Evolutionary conservation across 768 basidiomycete species (phyloP).

Genomic region (Pleurotus djamor): DNA sequence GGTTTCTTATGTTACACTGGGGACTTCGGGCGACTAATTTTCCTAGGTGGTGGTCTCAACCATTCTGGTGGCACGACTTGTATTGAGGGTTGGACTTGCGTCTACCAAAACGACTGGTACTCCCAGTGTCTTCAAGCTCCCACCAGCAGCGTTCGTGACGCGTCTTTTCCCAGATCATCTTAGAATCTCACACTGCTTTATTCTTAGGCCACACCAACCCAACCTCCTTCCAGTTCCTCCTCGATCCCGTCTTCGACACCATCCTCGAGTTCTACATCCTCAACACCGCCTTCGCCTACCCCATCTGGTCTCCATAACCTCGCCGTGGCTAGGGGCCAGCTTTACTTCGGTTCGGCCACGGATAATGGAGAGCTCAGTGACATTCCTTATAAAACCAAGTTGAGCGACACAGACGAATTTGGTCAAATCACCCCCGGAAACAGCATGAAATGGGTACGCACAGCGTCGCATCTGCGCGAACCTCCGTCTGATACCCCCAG

Average conservation of each 20-base stretch:
- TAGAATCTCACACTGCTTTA: no score
- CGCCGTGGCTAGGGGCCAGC: neutral
- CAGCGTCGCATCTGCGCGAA: neutral
- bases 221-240: neutral
- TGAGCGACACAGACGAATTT: conserved; percentile 31
- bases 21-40: neutral
- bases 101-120: conserved; percentile 25
- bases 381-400: conserved; percentile 29
- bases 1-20: neutral
- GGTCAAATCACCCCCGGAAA: conserved; percentile 43
- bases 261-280: neutral
- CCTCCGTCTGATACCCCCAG: neutral
- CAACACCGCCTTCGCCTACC: neutral
- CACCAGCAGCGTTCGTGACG: neutral
- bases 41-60: conserved; percentile 29
- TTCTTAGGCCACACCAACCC: no score
- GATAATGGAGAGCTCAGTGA: conserved; percentile 31
- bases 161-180: no score
- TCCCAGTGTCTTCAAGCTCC: conserved; percentile 5
- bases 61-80: conserved; percentile 33
- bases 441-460: conserved; percentile 44
- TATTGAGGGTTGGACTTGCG: conserved; percentile 27
- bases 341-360: conserved; percentile 2
- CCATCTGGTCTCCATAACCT: neutral
- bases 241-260: neutral